Conservation (phyloP, 768 basidiomycete species). For the Collybia sp. region DNA sequence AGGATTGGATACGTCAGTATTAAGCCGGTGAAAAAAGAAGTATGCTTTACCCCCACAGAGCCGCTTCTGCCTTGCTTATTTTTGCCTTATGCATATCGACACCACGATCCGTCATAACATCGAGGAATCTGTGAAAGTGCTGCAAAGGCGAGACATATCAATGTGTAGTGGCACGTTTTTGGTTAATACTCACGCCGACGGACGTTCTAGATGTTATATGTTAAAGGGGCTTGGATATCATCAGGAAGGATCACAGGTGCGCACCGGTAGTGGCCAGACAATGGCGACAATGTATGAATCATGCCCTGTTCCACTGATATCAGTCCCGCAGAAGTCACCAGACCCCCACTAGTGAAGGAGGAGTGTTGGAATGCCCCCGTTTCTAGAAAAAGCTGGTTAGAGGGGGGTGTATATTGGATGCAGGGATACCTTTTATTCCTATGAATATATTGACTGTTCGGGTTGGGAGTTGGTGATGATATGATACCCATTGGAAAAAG, state of each 20-base stretch:
- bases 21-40: neutral
- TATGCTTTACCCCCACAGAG: constrained; percentile 47
- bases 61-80: constrained; percentile 55
- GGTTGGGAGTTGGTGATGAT: neutral
- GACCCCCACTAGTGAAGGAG: constrained; percentile 50
- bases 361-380: constrained; percentile 67
- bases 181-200: constrained; percentile 35
- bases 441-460: constrained; percentile 56
- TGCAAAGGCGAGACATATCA: constrained; percentile 13
- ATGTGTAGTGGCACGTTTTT: neutral
- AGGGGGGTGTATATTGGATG: too few species aligned
- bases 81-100: constrained; percentile 58
- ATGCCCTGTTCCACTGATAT: constrained; percentile 60
- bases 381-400: constrained; percentile 16
- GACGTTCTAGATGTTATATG: constrained; percentile 35
- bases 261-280: constrained; percentile 63
- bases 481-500: neutral
- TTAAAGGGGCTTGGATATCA: neutral
- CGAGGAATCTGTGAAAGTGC: constrained; percentile 58
- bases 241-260: neutral
- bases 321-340: constrained; percentile 62
- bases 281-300: constrained; percentile 56
- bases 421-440: constrained; percentile 50
- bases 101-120: constrained; percentile 43
- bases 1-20: neutral